Evolutionary conservation across 345 rosid species (phyloP).

Genomic region (Erucastrum elatum): DNA sequence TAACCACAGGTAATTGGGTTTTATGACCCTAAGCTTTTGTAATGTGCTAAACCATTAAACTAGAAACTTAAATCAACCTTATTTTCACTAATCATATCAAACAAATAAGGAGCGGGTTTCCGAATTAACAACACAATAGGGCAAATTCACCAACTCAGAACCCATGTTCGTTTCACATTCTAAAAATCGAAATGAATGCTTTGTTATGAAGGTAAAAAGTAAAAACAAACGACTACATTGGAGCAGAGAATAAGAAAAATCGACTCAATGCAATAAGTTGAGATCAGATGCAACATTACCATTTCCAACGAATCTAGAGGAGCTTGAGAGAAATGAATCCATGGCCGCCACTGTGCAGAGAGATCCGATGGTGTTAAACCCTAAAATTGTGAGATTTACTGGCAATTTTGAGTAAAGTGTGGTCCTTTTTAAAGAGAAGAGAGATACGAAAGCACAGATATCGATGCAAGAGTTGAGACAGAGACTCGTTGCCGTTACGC

Average conservation of each 20-base stretch:
- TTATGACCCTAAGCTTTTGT: background rate
- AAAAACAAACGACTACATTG: background rate
- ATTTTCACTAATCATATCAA: too few relatives aligned
- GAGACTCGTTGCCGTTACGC: conserved; percentile 37
- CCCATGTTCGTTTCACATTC: background rate
- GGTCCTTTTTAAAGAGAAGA: background rate
- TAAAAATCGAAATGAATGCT: background rate
- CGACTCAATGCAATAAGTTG: background rate
- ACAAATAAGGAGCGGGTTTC: too few relatives aligned
- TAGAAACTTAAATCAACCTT: too few relatives aligned
- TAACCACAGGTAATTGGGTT: background rate
- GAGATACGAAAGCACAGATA: conserved; percentile 25
- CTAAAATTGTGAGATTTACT: conserved; percentile 23
- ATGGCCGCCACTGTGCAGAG: conserved; percentile 8
- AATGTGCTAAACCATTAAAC: background rate
- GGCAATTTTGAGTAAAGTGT: background rate
- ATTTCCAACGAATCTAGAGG: conserved; percentile 23
- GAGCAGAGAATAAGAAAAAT: background rate
- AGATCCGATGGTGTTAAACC: conserved; percentile 30
- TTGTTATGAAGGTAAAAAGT: background rate
- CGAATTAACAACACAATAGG: too few relatives aligned
- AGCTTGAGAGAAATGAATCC: conserved; percentile 24
- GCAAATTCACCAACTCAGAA: too few relatives aligned
- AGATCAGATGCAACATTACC: conserved; percentile 17
- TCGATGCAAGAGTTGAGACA: conserved; percentile 7